phyloP scores from a whole-genome alignment of 805 yeast genomes.

The Suhomyces vadensis region DNA sequence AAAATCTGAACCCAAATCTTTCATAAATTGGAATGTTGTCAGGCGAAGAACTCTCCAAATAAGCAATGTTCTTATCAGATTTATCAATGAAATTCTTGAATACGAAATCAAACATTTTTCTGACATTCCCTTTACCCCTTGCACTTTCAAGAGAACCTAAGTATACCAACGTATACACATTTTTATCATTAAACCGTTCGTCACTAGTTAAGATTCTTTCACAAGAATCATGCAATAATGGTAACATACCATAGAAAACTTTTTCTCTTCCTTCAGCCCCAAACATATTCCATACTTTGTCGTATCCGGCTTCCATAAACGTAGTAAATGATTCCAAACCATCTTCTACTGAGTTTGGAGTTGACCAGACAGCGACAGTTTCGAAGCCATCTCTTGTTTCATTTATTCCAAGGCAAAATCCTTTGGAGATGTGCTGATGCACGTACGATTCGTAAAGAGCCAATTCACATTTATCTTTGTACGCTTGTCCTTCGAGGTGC shows the following conservation, averaged over 20 bases:
- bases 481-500: conserved; percentile 22
- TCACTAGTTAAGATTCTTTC: conserved; percentile 47
- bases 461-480: conserved; percentile 29
- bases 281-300: conserved; percentile 49
- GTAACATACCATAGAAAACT: conserved; percentile 51
- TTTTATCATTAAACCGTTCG: conserved; percentile 34
- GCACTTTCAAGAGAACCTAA: conserved; percentile 46
- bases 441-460: conserved; percentile 53
- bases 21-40: conserved; percentile 54
- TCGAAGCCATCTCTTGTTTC: conserved; percentile 47
- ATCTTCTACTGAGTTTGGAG: conserved; percentile 42
- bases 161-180: conserved; percentile 46
- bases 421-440: conserved; percentile 50
- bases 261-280: conserved; percentile 51
- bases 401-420: conserved; percentile 50
- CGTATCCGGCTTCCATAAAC: conserved; percentile 54
- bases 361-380: conserved; percentile 56
- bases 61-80: conserved; percentile 37
- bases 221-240: conserved; percentile 50
- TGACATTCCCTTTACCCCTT: conserved; percentile 57
- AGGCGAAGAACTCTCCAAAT: conserved; percentile 47
- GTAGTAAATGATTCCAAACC: conserved; percentile 49
- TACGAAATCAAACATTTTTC: conserved; percentile 51
- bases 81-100: conserved; percentile 47
- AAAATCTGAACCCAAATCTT: conserved; percentile 50